These are phyloP conservation scores for Elaphomyces granulatus DNA, from an alignment of 495 filamentous ascomycete species.

Conservation along the genomic window DNA sequence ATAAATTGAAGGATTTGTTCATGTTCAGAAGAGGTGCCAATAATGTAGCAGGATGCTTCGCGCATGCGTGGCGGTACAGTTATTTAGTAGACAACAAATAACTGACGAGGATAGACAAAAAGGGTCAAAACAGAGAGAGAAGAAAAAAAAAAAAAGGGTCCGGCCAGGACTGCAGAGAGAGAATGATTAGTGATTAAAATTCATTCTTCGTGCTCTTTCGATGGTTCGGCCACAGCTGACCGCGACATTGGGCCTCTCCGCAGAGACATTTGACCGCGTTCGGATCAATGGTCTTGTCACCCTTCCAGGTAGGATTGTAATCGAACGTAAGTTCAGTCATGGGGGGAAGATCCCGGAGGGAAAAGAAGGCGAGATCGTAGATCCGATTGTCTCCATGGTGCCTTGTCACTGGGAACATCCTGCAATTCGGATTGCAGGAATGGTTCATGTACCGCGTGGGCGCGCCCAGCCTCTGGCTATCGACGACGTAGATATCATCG, in stretches of 20 bases:
- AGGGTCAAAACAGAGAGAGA: too few species aligned
- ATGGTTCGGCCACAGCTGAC: slow-evolving; percentile 47
- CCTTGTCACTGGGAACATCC: slow-evolving; percentile 68
- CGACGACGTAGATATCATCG: slow-evolving; percentile 36
- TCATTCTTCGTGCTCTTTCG: slow-evolving; percentile 17
- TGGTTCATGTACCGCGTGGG: slow-evolving; percentile 52
- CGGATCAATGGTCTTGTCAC: slow-evolving; percentile 33
- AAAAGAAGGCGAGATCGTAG: slow-evolving; percentile 84
- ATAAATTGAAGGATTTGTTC: too few species aligned
- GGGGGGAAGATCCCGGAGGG: slow-evolving; percentile 49
- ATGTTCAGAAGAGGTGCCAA: too few species aligned
- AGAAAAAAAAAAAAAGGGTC: not conserved
- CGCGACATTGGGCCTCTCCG: slow-evolving; percentile 48
- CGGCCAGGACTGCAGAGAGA: not conserved
- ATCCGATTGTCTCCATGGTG: slow-evolving; percentile 60
- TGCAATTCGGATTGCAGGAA: slow-evolving; percentile 57
- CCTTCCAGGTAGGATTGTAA: slow-evolving; percentile 50
- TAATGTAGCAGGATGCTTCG: too few species aligned
- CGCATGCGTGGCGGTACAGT: too few species aligned
- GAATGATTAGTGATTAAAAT: not conserved
- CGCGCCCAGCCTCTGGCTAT: slow-evolving; percentile 44
- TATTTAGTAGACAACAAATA: too few species aligned
- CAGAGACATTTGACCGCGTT: slow-evolving; percentile 53
- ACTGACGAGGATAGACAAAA: not conserved
- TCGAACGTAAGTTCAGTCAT: slow-evolving; percentile 76